Base-by-base conservation (phyloP, 2,329 filamentous ascomycete genomes). In the Aspergillus sp. region DNA sequence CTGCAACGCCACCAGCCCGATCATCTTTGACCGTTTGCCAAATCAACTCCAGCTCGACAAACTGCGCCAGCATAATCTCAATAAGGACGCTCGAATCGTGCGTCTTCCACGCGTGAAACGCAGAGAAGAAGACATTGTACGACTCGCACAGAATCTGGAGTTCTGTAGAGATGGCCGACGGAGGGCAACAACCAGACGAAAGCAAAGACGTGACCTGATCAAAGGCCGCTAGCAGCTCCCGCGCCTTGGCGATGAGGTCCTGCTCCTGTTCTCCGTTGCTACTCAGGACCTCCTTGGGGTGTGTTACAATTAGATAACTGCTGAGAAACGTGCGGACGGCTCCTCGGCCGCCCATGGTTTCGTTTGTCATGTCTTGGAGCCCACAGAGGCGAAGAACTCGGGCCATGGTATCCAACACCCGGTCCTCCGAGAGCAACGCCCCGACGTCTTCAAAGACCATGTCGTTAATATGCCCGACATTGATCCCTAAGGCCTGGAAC, bases 21-120 rank as follows among this genome's bases (percentile, higher is more conserved):
- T 82, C 79, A 52, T 81, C 74, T 57, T 83, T 83, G 49, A 83
- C 80, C 2, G 78, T 80, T 61, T 83, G 80, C 78, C 81, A 81
- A 10, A 84, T 84, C 12, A 80, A 72, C 56, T 84, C 81, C 12
- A 84, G 68, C 57, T 82, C 80, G 36, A 82, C 77, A 55, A 83
- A 84, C 28, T 81, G 80, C 7, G 77, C 79, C 12, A 84, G 70
- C 81, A 84, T 83, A 35, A 80, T 81, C 53, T 83, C 79, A 49
- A 83, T 74, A 41, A 84, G 63, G 2, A 80, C 75, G 10, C 74
- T 78, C 1, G 79, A 79, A 55, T 84, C 81, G 51, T 80, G 76
- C 8, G 79, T 71, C 58, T 82, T 81, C 81, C 81, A 84, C 4
- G 80, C 79, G 49, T 79, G 75, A 56, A 84, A 83, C 8, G 80